These are phyloP conservation scores for Iris macrosiphon DNA, from an alignment of 106 monocot species.

Conservation along the genomic window DNA sequence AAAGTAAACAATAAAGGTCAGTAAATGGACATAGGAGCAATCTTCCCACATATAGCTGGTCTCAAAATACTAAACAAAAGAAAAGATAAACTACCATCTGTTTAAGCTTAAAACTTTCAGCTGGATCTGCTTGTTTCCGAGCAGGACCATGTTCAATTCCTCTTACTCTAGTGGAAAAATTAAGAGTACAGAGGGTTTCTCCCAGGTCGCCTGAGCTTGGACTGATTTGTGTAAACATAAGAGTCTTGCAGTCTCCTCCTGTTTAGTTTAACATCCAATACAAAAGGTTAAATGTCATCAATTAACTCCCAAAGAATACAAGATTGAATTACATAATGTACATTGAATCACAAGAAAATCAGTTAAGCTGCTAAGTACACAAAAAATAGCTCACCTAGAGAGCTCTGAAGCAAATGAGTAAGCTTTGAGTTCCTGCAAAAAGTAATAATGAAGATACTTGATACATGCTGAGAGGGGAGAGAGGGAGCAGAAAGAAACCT, in stretches of 20 bases:
- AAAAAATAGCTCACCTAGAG: slow-evolving; percentile 47
- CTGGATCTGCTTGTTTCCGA: slow-evolving; percentile 69
- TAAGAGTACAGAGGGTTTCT: slow-evolving; percentile 83
- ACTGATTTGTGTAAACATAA: slow-evolving; percentile 96
- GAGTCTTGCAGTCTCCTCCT: slow-evolving; percentile 98
- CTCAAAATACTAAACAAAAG: too few species aligned
- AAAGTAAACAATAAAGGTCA: not conserved
- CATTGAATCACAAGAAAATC: too few species aligned
- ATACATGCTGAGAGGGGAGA: not conserved
- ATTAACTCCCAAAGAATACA: not conserved
- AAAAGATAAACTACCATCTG: slow-evolving; percentile 59
- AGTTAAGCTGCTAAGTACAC: too few species aligned
- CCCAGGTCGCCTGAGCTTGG: slow-evolving; percentile 80
- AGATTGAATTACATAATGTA: too few species aligned
- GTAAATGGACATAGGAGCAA: not conserved
- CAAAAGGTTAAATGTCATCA: not conserved
- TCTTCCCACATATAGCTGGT: too few species aligned
- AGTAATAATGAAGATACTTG: not conserved
- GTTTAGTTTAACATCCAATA: slow-evolving; percentile 6
- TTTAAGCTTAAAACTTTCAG: slow-evolving; percentile 76
- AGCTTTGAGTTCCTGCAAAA: slow-evolving; percentile 84
- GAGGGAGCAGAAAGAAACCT: slow-evolving; percentile 27
- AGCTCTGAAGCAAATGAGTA: slow-evolving; percentile 92
- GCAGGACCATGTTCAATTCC: slow-evolving; percentile 81
- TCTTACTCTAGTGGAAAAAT: slow-evolving; percentile 79